These are phyloP conservation scores for Oenanthe javanica DNA, from an alignment of 140 eudicot genomes.

Conservation along the genomic window DNA sequence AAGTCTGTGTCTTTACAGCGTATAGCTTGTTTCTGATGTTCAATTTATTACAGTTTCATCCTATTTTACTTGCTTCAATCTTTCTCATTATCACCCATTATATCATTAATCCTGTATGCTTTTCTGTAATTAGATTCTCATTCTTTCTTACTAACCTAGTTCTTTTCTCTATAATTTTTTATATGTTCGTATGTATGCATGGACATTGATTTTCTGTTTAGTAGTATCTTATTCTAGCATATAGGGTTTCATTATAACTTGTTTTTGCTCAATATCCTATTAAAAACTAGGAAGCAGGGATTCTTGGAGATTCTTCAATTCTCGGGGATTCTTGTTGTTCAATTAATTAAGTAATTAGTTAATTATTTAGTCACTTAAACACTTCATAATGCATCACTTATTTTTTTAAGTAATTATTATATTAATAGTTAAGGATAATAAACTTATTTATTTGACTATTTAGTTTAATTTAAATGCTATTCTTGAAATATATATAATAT, in stretches of 20 bases:
- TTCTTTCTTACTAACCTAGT: neutral
- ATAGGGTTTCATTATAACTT: neutral
- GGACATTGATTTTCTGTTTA: neutral
- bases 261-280: neutral
- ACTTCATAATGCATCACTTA: no score
- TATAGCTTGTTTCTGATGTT: neutral
- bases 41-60: neutral
- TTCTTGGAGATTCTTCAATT: no score
- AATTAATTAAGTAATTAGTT: no score
- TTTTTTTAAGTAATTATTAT: no score
- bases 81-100: neutral
- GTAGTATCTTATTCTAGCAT: neutral
- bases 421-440: no score
- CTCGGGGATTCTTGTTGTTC: no score
- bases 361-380: no score
- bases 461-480: no score
- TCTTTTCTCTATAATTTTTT: neutral
- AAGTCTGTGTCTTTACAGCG: neutral
- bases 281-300: no score
- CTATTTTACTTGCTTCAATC: neutral
- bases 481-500: no score
- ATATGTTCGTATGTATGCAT: neutral
- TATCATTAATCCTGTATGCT: no score
- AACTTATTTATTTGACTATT: no score
- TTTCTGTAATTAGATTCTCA: neutral